These are phyloP conservation scores for Blastomyces parvus DNA, from an alignment of 2,329 filamentous ascomycete species.

Conservation along the genomic window DNA sequence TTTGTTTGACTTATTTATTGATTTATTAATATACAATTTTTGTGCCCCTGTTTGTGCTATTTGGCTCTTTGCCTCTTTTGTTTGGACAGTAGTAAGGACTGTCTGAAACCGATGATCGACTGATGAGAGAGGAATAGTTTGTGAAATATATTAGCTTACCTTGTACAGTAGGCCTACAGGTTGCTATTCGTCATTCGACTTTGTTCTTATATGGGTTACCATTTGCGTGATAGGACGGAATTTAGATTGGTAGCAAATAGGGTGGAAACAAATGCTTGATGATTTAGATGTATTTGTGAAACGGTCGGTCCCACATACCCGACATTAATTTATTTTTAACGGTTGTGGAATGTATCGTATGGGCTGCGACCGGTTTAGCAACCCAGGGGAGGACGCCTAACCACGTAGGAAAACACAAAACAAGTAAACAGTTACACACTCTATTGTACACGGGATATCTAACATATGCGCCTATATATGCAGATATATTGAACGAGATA, in stretches of 20 bases:
- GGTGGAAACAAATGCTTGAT: background rate
- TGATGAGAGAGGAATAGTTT: background rate
- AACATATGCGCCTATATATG: background rate
- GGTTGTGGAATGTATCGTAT: background rate
- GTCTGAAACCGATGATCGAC: background rate
- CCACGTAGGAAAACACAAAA: background rate
- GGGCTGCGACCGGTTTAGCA: background rate
- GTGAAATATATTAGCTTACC: background rate
- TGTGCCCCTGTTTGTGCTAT: background rate
- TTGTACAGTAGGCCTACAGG: background rate
- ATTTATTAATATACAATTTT: background rate
- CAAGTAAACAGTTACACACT: slow-evolving; percentile 11
- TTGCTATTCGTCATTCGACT: background rate
- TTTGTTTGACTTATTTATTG: background rate
- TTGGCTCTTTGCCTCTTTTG: background rate
- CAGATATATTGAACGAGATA: background rate
- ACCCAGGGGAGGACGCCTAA: background rate
- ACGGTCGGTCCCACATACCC: background rate
- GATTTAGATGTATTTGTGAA: no score
- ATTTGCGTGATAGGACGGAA: background rate
- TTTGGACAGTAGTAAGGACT: background rate
- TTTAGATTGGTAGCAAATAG: background rate
- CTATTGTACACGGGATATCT: slow-evolving; percentile 4
- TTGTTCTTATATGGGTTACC: background rate
- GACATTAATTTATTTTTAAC: background rate